Conservation (phyloP, 2,329 filamentous ascomycete species). For the Thelonectria blattea region DNA sequence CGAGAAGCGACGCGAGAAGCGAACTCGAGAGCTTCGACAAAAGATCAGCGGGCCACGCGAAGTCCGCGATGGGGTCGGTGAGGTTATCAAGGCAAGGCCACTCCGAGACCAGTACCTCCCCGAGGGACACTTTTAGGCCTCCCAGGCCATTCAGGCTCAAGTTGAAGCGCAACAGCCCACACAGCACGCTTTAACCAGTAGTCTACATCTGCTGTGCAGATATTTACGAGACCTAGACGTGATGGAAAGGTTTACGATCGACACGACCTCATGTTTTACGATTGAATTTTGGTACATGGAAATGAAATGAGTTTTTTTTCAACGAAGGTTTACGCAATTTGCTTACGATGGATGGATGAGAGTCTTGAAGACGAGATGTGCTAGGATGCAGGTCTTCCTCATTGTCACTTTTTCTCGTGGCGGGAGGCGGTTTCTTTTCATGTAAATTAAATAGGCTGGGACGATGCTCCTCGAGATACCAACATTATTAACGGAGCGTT, state of each 20-base stretch:
- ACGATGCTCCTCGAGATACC: conserved; percentile 18
- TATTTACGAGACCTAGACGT: conserved; percentile 19
- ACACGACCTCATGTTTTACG: conserved; percentile 37
- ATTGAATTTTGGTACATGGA: conserved; percentile 18
- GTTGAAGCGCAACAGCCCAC: not conserved
- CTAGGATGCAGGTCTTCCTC: conserved; percentile 27
- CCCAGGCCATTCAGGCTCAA: conserved; percentile 11
- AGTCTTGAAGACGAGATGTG: conserved; percentile 16
- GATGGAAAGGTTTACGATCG: conserved; percentile 33
- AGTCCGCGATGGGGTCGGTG: conserved; percentile 63
- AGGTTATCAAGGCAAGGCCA: conserved; percentile 56
- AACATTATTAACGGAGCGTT: conserved; percentile 11
- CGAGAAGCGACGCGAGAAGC: conserved; percentile 64
- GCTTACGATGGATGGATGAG: not conserved
- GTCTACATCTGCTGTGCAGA: conserved; percentile 3
- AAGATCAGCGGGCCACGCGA: conserved; percentile 66
- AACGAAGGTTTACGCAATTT: conserved; percentile 22
- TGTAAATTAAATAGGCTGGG: conserved; percentile 32
- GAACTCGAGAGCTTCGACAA: conserved; percentile 62
- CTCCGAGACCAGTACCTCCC: conserved; percentile 27
- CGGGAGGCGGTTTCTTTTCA: conserved; percentile 18
- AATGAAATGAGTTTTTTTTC: conserved; percentile 3
- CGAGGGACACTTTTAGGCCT: conserved; percentile 4
- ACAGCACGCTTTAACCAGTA: not conserved
- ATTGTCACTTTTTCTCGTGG: conserved; percentile 19